Percentiles rank a stretch among this genome's conserved stretches.
Conservation (phyloP, 2,329 filamentous ascomycete species). For the Ophiocordyceps camponoti-leonardi region DNA sequence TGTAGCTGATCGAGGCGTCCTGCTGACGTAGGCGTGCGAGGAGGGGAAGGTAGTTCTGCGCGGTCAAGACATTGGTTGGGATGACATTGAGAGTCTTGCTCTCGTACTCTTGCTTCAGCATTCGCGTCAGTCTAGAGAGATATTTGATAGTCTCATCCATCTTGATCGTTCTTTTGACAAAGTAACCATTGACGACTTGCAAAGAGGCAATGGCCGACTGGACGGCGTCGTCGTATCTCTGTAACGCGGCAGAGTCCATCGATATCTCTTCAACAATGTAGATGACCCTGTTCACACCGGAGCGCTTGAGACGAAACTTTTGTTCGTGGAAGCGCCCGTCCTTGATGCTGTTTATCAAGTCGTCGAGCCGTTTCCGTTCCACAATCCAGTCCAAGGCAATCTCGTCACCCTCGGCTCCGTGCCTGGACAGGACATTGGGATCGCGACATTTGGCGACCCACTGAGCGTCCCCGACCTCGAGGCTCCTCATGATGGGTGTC, state of each 20-base stretch:
- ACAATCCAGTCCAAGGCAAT: conserved; percentile 66
- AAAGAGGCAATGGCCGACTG: conserved; percentile 59
- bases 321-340: conserved; percentile 73
- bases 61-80: conserved; percentile 44
- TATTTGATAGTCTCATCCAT: conserved; percentile 68
- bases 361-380: conserved; percentile 65
- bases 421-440: conserved; percentile 31
- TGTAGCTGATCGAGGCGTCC: conserved; percentile 31
- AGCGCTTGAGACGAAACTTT: conserved; percentile 60
- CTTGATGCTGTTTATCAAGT: conserved; percentile 64
- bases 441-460: conserved; percentile 64
- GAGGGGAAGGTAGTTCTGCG: conserved; percentile 47
- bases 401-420: conserved; percentile 48
- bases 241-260: conserved; percentile 34
- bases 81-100: conserved; percentile 40
- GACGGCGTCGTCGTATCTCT: conserved; percentile 48
- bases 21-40: conserved; percentile 39
- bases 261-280: conserved; percentile 63
- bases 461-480: conserved; percentile 59
- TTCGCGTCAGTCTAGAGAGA: conserved; percentile 51
- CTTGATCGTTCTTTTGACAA: conserved; percentile 58
- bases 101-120: conserved; percentile 51
- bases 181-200: conserved; percentile 64
- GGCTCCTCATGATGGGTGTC: conserved; percentile 45
- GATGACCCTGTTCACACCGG: conserved; percentile 57